Base-by-base conservation (phyloP, 257 asterid species). In the Echites panduratus region DNA sequence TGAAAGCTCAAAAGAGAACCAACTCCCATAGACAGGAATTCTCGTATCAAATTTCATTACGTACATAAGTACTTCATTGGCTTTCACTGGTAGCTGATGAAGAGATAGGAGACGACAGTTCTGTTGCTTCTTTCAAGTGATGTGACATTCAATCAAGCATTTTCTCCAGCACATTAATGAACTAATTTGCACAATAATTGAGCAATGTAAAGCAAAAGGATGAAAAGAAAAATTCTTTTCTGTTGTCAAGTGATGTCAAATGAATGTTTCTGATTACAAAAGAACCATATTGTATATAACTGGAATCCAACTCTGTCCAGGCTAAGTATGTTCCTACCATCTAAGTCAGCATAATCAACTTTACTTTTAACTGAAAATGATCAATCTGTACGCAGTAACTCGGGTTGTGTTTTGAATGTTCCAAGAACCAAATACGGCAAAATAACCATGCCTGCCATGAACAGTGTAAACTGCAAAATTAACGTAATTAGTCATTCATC, bases 401-500 rank as follows among this genome's bases (percentile, higher is more conserved):
- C 88, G 0, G 80, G 73, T 73, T 82, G 88, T 19, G 82, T 66
- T 74, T 82, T 85, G 78, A 83, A 76, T 32, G 83, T 78, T 27
- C 84, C 85, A 29, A 85, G 77, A 54, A 85, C 80, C 84, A 85
- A 74, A 77, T 81, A 71, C 41, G 92, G 89, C 24, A 87, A 48
- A 72, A 83, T 77, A 68, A 87, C 88, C 89, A 83, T 83, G 85
- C 82, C 76, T 40, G 87, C 87, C 92, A 87, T 85, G 82, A 87
- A 87, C 40, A 87, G 89, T 44, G 88, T 83, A 81, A 87, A 87
- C 89, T 87, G 89, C 87, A 79, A 75, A 70, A 79, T 45, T 45
- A 38, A 29, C 49, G 69, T 24, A 66, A 56, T 56, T 68, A 53
- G 61, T 58, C 70, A 70, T 20, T 12, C 16, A 40, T 73, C 61